phyloP scores from a whole-genome alignment of 768 basidiomycete genomes.

The Pleurotus cornucopiae region DNA sequence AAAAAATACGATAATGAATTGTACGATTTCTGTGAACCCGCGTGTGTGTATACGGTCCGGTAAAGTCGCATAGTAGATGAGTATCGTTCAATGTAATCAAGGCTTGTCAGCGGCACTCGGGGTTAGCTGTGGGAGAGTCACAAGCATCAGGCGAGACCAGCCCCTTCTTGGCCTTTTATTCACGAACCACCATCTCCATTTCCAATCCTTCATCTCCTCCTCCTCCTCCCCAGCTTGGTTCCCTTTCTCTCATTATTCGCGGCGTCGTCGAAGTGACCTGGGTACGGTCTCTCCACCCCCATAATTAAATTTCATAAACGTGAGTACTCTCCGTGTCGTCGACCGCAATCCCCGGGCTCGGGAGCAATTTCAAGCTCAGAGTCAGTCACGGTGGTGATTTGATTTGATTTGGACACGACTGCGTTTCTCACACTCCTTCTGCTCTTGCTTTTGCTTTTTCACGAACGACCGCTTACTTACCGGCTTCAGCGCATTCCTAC shows the following conservation, averaged over 20 bases:
- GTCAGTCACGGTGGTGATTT: constrained; percentile 23
- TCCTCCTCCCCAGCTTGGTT: background rate
- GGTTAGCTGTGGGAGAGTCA: constrained; percentile 3
- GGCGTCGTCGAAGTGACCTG: no score
- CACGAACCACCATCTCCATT: constrained; percentile 1
- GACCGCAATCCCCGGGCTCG: background rate
- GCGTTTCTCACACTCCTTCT: constrained; percentile 33
- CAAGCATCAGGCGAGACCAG: background rate
- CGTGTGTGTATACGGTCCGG: no score
- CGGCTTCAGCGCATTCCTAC: constrained; percentile 13
- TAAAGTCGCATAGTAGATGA: no score
- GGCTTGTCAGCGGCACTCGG: constrained; percentile 2
- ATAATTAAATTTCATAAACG: background rate
- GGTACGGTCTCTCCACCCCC: no score
- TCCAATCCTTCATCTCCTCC: background rate
- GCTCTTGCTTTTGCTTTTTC: constrained; percentile 21
- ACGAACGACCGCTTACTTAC: no score
- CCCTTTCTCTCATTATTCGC: background rate
- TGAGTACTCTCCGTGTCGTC: constrained; percentile 4
- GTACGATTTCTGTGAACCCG: no score
- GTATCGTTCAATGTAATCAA: background rate
- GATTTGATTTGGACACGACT: constrained; percentile 14
- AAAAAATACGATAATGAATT: no score
- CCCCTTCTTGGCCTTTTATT: background rate
- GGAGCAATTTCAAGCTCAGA: constrained; percentile 7